phyloP scores from a whole-genome alignment of 2,329 filamentous ascomycete species.

The Paradendryphiella salina region DNA sequence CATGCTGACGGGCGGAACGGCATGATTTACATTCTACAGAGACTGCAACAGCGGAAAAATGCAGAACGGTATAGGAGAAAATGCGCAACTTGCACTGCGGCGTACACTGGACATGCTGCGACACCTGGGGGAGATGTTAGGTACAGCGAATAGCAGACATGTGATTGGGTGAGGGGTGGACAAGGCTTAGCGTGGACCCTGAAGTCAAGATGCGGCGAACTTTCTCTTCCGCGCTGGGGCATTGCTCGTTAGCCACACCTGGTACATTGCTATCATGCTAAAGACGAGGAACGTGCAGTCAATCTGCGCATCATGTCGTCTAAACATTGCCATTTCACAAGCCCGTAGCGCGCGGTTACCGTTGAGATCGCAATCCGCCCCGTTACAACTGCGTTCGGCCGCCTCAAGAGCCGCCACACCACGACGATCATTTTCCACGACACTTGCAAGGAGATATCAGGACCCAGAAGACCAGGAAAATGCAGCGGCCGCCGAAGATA shows the following conservation, averaged over 20 bases:
- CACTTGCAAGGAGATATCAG: conserved; percentile 17
- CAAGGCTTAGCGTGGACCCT: conserved; percentile 28
- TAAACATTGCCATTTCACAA: conserved; percentile 32
- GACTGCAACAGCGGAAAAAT: no score
- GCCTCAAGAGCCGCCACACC: conserved; percentile 17
- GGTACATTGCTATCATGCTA: conserved; percentile 34
- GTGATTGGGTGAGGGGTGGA: conserved; percentile 29
- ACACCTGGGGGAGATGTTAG: background rate
- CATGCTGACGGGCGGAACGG: no score
- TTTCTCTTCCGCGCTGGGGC: conserved; percentile 24
- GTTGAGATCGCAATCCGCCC: conserved; percentile 13
- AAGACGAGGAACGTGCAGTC: conserved; percentile 35
- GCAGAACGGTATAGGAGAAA: no score
- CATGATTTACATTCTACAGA: no score
- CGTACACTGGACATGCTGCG: no score
- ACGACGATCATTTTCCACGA: conserved; percentile 31
- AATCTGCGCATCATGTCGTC: conserved; percentile 41
- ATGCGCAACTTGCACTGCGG: no score
- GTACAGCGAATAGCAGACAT: conserved; percentile 3
- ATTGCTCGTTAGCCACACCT: conserved; percentile 10
- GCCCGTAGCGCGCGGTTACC: conserved; percentile 34
- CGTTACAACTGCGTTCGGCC: conserved; percentile 18
- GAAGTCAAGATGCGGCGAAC: conserved; percentile 35
- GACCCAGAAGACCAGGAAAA: conserved; percentile 12
- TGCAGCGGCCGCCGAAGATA: background rate